These are phyloP conservation scores for Fusarium penzigii DNA, from an alignment of 2,329 filamentous ascomycete species.

Conservation along the genomic window DNA sequence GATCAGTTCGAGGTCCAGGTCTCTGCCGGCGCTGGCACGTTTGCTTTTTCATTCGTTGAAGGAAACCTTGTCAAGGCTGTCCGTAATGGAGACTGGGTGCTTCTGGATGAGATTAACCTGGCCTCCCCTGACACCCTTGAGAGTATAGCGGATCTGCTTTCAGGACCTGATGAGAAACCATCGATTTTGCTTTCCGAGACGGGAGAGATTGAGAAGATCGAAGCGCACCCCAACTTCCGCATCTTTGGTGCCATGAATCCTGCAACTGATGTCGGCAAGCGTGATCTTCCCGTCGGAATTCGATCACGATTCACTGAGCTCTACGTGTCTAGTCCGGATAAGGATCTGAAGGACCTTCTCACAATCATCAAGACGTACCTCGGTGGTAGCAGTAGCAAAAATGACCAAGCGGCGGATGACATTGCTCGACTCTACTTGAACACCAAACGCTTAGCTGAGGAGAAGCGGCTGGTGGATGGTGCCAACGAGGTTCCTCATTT, in stretches of 20 bases:
- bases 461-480: conserved; percentile 88
- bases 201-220: conserved; percentile 86
- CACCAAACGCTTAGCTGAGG: conserved; percentile 77
- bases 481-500: conserved; percentile 96
- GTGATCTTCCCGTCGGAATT: conserved; percentile 85
- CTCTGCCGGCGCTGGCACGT: conserved; percentile 68
- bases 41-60: conserved; percentile 95
- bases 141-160: conserved; percentile 85
- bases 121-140: conserved; percentile 94
- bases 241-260: conserved; percentile 99
- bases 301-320: conserved; percentile 93
- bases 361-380: conserved; percentile 89
- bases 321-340: conserved; percentile 89
- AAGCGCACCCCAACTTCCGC: conserved; percentile 88
- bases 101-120: conserved; percentile 96
- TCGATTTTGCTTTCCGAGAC: conserved; percentile 91
- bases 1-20: conserved; percentile 81
- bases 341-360: conserved; percentile 80
- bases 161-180: conserved; percentile 69
- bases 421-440: conserved; percentile 86
- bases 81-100: conserved; percentile 93
- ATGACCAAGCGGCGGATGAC: conserved; percentile 74
- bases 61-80: conserved; percentile 96
- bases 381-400: conserved; percentile 67
- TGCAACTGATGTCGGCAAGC: conserved; percentile 94